Percentiles rank a stretch among this genome's conserved stretches.
These are phyloP conservation scores for Phyllosticta capitalensis DNA, from an alignment of 2,329 filamentous ascomycete genomes.

Conservation along the genomic window DNA sequence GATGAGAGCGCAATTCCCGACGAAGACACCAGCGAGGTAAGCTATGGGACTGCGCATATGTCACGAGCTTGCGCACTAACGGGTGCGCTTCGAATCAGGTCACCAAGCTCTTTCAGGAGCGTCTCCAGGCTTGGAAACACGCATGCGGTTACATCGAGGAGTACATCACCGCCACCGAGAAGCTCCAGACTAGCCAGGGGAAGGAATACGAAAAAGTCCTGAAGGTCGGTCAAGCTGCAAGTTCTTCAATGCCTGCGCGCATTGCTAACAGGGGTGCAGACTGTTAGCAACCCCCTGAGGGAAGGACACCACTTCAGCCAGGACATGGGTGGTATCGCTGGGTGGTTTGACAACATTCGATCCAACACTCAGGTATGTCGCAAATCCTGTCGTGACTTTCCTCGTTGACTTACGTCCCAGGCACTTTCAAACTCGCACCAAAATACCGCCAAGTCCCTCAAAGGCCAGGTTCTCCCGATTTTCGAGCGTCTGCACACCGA, in stretches of 20 bases:
- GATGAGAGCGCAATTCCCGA: slow-evolving; percentile 39
- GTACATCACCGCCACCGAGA: slow-evolving; percentile 77
- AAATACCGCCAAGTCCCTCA: slow-evolving; percentile 86
- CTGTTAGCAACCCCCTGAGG: slow-evolving; percentile 73
- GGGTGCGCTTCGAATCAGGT: slow-evolving; percentile 16
- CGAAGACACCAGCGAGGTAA: slow-evolving; percentile 39
- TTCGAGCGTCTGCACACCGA: slow-evolving; percentile 88
- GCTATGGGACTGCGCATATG: background rate
- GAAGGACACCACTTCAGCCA: slow-evolving; percentile 93
- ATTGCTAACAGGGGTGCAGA: slow-evolving; percentile 38
- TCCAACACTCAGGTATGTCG: slow-evolving; percentile 65
- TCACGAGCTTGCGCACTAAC: background rate
- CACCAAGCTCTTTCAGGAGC: slow-evolving; percentile 64
- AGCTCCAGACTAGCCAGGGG: slow-evolving; percentile 70
- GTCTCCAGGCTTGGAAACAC: slow-evolving; percentile 93
- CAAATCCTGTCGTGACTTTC: background rate
- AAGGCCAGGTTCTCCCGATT: slow-evolving; percentile 74
- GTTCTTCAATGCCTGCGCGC: background rate
- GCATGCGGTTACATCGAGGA: slow-evolving; percentile 85
- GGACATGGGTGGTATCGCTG: slow-evolving; percentile 73
- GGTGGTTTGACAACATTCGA: slow-evolving; percentile 89
- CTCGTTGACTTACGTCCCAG: slow-evolving; percentile 30
- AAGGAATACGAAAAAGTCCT: slow-evolving; percentile 94
- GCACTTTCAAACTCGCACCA: slow-evolving; percentile 79
- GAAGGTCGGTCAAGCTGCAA: slow-evolving; percentile 50